Evolutionary conservation across 1,139 yeast species (phyloP).

Genomic region (Kodamaea plutei): DNA sequence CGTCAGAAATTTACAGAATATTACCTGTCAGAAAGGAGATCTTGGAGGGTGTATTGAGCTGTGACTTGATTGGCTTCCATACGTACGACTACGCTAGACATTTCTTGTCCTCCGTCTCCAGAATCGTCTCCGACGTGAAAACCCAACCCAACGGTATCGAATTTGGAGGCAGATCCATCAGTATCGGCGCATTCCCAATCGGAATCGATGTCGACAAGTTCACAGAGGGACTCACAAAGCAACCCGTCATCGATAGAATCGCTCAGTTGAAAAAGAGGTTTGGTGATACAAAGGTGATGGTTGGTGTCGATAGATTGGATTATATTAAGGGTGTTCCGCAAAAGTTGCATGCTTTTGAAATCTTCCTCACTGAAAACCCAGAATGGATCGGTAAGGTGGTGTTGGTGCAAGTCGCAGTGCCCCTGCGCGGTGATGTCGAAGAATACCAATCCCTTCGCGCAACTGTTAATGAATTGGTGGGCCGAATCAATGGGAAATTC

Average conservation of each 20-base stretch:
- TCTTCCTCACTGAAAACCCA: conserved; percentile 86
- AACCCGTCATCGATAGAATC: conserved; percentile 62
- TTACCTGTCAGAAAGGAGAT: conserved; percentile 94
- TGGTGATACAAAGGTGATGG: conserved; percentile 75
- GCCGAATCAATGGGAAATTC: conserved; percentile 91
- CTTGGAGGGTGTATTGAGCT: conserved; percentile 83
- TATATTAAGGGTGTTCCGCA: conserved; percentile 98
- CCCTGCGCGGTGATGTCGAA: conserved; percentile 96
- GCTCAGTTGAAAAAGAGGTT: conserved; percentile 57
- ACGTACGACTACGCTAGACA: conserved; percentile 99
- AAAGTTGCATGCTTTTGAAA: conserved; percentile 91
- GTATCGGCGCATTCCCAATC: conserved; percentile 95
- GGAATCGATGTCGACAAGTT: conserved; percentile 96
- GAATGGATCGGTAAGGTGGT: conserved; percentile 98
- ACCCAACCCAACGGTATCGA: conserved; percentile 92
- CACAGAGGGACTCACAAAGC: conserved; percentile 67
- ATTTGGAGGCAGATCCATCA: conserved; percentile 70
- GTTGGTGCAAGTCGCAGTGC: conserved; percentile 94
- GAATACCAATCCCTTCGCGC: conserved; percentile 94
- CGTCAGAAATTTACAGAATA: conserved; percentile 91
- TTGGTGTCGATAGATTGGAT: conserved; percentile 93
- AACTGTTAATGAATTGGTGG: conserved; percentile 92
- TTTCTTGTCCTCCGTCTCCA: conserved; percentile 85
- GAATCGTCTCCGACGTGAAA: conserved; percentile 69
- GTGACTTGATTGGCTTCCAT: conserved; percentile 96